These are phyloP conservation scores for Zygosaccharomyces siamensis DNA, from an alignment of 805 yeast genomes.

Conservation along the genomic window DNA sequence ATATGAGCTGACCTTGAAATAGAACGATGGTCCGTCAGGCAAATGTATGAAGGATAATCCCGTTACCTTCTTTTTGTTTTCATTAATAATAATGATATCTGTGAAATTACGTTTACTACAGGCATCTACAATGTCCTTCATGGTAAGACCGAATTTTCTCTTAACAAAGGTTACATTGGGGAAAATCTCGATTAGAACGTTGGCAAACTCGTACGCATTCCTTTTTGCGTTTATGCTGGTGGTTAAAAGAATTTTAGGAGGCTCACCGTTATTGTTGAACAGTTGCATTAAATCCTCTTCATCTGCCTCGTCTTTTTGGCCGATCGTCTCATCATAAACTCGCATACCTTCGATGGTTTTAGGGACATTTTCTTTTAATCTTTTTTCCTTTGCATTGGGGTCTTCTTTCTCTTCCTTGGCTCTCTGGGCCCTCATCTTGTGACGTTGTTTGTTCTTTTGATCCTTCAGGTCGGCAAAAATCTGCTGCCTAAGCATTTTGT, in stretches of 20 bases:
- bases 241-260: conserved; percentile 86
- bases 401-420: conserved; percentile 83
- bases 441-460: conserved; percentile 70
- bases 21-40: conserved; percentile 93
- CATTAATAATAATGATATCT: conserved; percentile 83
- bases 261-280: conserved; percentile 54
- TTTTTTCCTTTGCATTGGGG: conserved; percentile 75
- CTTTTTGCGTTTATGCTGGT: conserved; percentile 84
- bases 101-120: conserved; percentile 83
- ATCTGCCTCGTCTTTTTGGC: conserved; percentile 39
- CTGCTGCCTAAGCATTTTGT: conserved; percentile 76
- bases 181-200: conserved; percentile 71
- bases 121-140: conserved; percentile 81
- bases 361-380: conserved; percentile 73
- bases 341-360: conserved; percentile 79
- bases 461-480: conserved; percentile 69
- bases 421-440: conserved; percentile 69
- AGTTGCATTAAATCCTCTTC: conserved; percentile 31
- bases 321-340: conserved; percentile 80
- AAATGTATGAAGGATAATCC: conserved; percentile 91
- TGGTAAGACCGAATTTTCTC: conserved; percentile 75
- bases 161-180: conserved; percentile 86
- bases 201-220: conserved; percentile 86
- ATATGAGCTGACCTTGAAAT: conserved; percentile 77
- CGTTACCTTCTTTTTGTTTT: conserved; percentile 86